These are phyloP conservation scores for Ophiosphaerella herpotricha DNA, from an alignment of 2,329 filamentous ascomycete species.

Conservation along the genomic window DNA sequence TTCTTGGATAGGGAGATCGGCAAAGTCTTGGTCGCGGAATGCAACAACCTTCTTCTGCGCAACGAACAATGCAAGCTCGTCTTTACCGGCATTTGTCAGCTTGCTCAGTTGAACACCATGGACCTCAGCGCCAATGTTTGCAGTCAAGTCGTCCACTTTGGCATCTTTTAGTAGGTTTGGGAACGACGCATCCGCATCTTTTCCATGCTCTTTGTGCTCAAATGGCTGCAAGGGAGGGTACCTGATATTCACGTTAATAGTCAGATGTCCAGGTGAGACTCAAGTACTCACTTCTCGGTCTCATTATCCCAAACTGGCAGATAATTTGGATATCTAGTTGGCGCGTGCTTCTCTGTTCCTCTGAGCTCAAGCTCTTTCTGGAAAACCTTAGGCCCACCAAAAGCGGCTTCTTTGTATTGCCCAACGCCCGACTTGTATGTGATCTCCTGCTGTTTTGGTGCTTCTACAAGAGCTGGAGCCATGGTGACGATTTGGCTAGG, in stretches of 20 bases:
- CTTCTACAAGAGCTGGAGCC: constrained; percentile 50
- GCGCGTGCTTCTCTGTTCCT: constrained; percentile 58
- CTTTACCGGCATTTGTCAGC: constrained; percentile 70
- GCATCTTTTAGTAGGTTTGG: constrained; percentile 67
- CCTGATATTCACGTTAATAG: constrained; percentile 37
- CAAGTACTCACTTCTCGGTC: constrained; percentile 30
- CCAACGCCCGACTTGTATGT: constrained; percentile 41
- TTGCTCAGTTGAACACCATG: constrained; percentile 72
- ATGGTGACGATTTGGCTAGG: constrained; percentile 25
- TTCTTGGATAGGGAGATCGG: constrained; percentile 68
- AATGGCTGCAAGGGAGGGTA: constrained; percentile 71
- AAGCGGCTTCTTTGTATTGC: constrained; percentile 50
- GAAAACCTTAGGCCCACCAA: constrained; percentile 48
- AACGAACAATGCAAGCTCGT: constrained; percentile 76
- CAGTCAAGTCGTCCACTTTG: constrained; percentile 66
- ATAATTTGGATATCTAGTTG: constrained; percentile 71
- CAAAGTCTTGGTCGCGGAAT: constrained; percentile 73
- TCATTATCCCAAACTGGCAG: constrained; percentile 73
- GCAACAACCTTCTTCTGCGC: constrained; percentile 76
- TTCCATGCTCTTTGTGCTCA: constrained; percentile 75
- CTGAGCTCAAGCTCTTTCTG: constrained; percentile 59
- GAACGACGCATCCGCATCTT: constrained; percentile 71
- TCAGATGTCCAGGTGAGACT: background rate
- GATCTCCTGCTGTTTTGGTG: constrained; percentile 24
- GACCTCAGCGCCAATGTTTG: constrained; percentile 74